These are phyloP conservation scores for Sugiyamaella grinbergsii DNA, from an alignment of 1,139 yeast genomes.

Conservation along the genomic window DNA sequence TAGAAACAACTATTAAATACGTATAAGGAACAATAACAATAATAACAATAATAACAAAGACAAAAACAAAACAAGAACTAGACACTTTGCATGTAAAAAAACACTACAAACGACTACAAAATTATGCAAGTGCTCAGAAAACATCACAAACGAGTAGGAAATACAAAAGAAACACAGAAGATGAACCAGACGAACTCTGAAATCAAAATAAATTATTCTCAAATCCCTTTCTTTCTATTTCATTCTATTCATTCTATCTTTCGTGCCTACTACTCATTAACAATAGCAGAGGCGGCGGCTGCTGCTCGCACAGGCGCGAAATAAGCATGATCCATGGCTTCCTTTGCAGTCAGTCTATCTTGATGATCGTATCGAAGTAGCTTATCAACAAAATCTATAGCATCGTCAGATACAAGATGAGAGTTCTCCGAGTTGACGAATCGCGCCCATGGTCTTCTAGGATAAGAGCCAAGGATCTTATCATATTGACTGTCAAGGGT, in stretches of 20 bases:
- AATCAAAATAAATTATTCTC: conserved; percentile 1
- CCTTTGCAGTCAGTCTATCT: conserved; percentile 89
- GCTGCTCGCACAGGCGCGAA: conserved; percentile 48
- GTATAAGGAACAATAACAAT: neutral
- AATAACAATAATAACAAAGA: neutral
- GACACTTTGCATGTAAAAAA: too few relatives aligned
- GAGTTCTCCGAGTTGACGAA: conserved; percentile 76
- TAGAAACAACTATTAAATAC: conserved; percentile 11
- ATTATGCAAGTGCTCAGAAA: conserved; percentile 2
- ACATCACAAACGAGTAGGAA: neutral
- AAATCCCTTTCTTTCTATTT: neutral
- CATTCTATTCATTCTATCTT: neutral
- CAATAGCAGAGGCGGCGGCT: conserved; percentile 13
- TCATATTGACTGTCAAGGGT: conserved; percentile 80
- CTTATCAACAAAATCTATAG: conserved; percentile 80
- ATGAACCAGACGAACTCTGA: too few relatives aligned
- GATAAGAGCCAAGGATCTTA: conserved; percentile 70
- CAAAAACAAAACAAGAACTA: too few relatives aligned
- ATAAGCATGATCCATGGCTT: conserved; percentile 88
- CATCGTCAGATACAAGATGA: conserved; percentile 67
- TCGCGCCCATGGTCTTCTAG: conserved; percentile 84
- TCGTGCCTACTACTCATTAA: conserved; percentile 1
- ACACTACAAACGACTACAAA: conserved; percentile 6
- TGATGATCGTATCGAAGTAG: conserved; percentile 91
- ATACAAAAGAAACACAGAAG: neutral